Evolutionary conservation across 306 rosid genomes (phyloP), one percentile per base, ranked within the genome.

Genomic region (Hippophae gyantsensis): DNA sequence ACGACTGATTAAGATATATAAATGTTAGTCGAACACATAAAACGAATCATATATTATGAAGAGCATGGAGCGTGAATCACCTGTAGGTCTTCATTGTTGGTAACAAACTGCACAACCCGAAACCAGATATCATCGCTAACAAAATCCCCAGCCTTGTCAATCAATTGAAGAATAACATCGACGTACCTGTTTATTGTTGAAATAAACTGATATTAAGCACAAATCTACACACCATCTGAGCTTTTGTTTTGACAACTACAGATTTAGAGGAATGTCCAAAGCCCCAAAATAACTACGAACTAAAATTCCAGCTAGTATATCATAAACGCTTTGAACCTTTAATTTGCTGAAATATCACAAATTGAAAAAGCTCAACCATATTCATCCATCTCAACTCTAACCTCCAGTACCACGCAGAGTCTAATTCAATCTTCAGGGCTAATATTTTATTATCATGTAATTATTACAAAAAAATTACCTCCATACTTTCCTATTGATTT

Each of bases 41-140:
- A 65, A 13, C 13, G 49, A 59, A 41, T 69, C 42, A 52, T 44
- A 52, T 25, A 42, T 42, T 13, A 61, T 26, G 1, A 62, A 54
- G 48, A 69, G 74, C 57, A 63, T 47, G 61, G 65, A 58, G 62
- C 47, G 63, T 65, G 71, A 57, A 79, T 69, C 57, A 93, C 99
- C 99, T 93, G 99, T 64, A 93, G 84, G 66, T 93, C 99, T 79
- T 93, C 99, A 63, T 93, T 93, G 79, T 93, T 93, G 49, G 97
- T 88, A 72, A 93, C 99, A 74, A 93, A 93, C 70, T 93, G 99
- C 69, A 93, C 99, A 66, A 93, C 99, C 63, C 99, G 95, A 75
- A 88, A 93, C 99, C 99, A 93, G 64, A 93, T 93, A 80, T 93
- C 99, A 68, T 93, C 99, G 10, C 99, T 93, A 41, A 93, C 99